phyloP scores from a whole-genome alignment of 164 flowering plant genomes.

The Pachysandra terminalis region DNA sequence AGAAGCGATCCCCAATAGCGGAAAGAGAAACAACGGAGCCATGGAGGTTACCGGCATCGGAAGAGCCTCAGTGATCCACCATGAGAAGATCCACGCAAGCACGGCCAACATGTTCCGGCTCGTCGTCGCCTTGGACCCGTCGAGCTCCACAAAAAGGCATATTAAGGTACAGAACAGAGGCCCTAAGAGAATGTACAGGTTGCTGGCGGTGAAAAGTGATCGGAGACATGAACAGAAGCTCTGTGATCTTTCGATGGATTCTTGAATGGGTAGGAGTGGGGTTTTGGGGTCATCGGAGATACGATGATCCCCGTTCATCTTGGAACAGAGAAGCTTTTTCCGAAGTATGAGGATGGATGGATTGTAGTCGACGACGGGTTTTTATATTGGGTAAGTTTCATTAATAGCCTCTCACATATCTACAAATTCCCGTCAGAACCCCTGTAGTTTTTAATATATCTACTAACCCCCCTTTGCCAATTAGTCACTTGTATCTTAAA shows the following conservation, averaged over 20 bases:
- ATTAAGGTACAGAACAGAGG: slow-evolving; percentile 51
- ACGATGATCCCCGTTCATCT: slow-evolving; percentile 16
- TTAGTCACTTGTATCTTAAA: too few species aligned
- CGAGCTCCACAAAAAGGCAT: slow-evolving; percentile 42
- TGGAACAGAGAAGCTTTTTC: neutral
- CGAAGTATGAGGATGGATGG: too few species aligned
- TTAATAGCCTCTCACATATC: too few species aligned
- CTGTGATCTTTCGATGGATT: slow-evolving; percentile 15
- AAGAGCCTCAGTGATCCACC: slow-evolving; percentile 97
- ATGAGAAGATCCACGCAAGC: slow-evolving; percentile 74
- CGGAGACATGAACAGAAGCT: slow-evolving; percentile 23
- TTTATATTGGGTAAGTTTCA: too few species aligned
- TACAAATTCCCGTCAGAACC: too few species aligned
- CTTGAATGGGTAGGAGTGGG: slow-evolving; percentile 54
- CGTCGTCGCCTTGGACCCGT: slow-evolving; percentile 21
- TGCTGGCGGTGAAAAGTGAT: slow-evolving; percentile 44
- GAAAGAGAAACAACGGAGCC: slow-evolving; percentile 88
- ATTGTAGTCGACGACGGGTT: neutral
- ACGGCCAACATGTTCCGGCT: slow-evolving; percentile 68
- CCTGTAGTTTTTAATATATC: too few species aligned
- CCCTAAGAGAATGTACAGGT: slow-evolving; percentile 50
- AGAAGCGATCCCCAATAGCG: slow-evolving; percentile 71
- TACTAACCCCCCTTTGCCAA: too few species aligned
- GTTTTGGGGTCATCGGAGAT: slow-evolving; percentile 34
- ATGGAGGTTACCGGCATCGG: slow-evolving; percentile 93